Percentiles rank a stretch among this genome's conserved stretches.
phyloP scores from a whole-genome alignment of 306 rosid genomes.

The Corylus americana region DNA sequence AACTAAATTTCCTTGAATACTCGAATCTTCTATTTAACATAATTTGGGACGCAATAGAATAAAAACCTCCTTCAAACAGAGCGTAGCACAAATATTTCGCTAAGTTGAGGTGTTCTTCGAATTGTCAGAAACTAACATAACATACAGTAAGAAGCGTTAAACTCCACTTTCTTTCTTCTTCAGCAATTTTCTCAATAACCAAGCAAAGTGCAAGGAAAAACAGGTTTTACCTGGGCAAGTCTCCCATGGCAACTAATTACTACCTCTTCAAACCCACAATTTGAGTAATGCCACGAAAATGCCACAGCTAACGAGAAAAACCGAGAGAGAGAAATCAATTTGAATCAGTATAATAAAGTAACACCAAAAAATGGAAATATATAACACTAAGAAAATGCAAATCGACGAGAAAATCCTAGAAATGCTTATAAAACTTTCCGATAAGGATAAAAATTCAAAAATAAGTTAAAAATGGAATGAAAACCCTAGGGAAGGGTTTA shows the following conservation, averaged over 20 bases:
- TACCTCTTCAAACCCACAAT: constrained; percentile 20
- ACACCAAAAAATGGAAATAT: background rate
- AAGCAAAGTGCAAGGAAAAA: background rate
- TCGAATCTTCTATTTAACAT: background rate
- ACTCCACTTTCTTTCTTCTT: too few relatives aligned
- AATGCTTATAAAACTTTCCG: background rate
- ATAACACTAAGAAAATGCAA: background rate
- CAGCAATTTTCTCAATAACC: too few relatives aligned
- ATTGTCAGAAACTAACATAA: too few relatives aligned
- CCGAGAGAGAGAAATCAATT: background rate
- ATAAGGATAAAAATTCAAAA: background rate
- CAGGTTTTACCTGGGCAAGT: constrained; percentile 35
- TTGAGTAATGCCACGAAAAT: background rate
- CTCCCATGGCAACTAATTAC: constrained; percentile 28
- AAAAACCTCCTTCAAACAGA: background rate
- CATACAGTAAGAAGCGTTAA: too few relatives aligned
- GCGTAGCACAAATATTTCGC: too few relatives aligned
- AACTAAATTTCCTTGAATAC: background rate
- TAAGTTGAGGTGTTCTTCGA: too few relatives aligned
- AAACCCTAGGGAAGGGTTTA: constrained; percentile 13
- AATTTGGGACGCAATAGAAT: background rate
- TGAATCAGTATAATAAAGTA: background rate
- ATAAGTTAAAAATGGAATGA: background rate
- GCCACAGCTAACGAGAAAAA: background rate
- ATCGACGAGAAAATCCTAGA: background rate